Evolutionary conservation across 805 yeast species (phyloP).

Genomic region (Ogataea pini): DNA sequence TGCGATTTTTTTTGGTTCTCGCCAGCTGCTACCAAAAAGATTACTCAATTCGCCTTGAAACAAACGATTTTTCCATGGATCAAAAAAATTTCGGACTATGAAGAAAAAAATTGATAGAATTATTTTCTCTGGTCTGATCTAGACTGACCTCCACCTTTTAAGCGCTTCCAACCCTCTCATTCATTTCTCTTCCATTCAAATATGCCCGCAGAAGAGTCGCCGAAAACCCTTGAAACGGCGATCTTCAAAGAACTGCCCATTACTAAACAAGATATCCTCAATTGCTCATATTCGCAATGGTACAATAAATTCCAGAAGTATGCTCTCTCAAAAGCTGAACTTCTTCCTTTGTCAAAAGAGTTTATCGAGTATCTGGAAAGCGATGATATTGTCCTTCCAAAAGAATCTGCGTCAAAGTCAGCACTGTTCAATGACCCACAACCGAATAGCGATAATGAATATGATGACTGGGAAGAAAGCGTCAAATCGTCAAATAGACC

Average conservation of each 20-base stretch:
- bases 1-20: no score
- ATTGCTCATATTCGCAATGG: constrained; percentile 64
- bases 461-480: constrained; percentile 63
- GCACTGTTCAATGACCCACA: constrained; percentile 33
- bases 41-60: no score
- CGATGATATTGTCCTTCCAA: constrained; percentile 70
- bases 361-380: constrained; percentile 61
- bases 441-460: constrained; percentile 59
- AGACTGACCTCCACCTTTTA: no score
- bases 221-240: constrained; percentile 9
- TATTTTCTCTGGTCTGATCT: no score
- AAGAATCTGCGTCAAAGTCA: constrained; percentile 39
- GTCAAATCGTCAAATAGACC: constrained; percentile 21
- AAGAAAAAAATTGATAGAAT: background rate
- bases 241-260: constrained; percentile 28
- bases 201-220: background rate
- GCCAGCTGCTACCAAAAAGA: no score
- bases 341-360: constrained; percentile 59
- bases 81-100: background rate
- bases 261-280: constrained; percentile 44
- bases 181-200: no score
- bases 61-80: no score
- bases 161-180: no score
- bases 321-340: constrained; percentile 47
- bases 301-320: constrained; percentile 48